Conservation (phyloP, 164 flowering plant species). For the Aristolochia contorta region DNA sequence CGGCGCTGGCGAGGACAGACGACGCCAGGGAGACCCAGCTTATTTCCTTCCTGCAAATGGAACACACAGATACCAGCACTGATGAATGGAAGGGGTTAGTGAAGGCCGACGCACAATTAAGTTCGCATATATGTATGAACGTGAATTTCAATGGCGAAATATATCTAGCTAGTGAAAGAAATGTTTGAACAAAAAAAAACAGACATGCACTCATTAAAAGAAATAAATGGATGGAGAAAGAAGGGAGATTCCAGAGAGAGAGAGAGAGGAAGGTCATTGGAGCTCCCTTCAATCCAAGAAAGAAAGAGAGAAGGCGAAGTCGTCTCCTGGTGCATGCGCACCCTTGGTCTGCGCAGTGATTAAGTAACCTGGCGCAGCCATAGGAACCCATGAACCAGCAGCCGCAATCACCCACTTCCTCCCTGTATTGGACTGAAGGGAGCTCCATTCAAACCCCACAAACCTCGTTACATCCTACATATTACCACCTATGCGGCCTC, state of each 20-base stretch:
- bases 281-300: conserved; percentile 29
- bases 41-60: no score
- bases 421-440: conserved; percentile 15
- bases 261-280: not conserved
- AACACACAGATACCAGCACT: no score
- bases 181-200: no score
- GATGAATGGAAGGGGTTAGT: no score
- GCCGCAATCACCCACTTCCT: conserved; percentile 10
- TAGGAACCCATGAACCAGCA: conserved; percentile 21
- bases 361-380: not conserved
- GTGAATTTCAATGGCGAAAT: no score
- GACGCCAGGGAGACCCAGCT: no score
- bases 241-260: conserved; percentile 1
- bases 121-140: no score
- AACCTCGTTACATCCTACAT: not conserved
- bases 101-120: no score
- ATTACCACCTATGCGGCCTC: no score
- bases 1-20: no score
- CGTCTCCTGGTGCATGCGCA: conserved; percentile 22
- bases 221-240: not conserved
- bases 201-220: no score
- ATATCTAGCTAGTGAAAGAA: no score
- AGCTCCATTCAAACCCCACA: conserved; percentile 9
- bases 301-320: conserved; percentile 13
- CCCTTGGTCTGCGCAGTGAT: conserved; percentile 9